A percentile compares a stretch with the other conserved stretches of the same genome.
phyloP scores from a whole-genome alignment of 1,139 yeast species.

The Suhomyces ambrosiae region DNA sequence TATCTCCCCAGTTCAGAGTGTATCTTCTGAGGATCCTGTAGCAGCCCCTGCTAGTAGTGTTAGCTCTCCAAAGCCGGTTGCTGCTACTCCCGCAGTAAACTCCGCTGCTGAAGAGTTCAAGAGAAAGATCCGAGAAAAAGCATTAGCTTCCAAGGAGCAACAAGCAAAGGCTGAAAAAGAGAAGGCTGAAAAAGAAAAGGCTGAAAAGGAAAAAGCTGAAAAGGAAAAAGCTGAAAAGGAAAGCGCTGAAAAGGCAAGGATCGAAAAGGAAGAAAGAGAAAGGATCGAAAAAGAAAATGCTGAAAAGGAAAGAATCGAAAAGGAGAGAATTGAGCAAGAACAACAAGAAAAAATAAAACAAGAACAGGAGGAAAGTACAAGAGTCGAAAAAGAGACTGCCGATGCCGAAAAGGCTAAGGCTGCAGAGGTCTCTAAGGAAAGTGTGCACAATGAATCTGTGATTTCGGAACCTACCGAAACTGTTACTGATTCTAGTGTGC shows the following conservation, averaged over 20 bases:
- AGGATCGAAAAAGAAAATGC: conserved; percentile 24
- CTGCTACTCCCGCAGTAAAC: conserved; percentile 16
- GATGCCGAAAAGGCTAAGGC: too few species aligned
- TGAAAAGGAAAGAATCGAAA: conserved; percentile 16
- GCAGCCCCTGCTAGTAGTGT: conserved; percentile 19
- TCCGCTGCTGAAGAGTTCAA: conserved; percentile 28
- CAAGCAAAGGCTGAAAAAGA: conserved; percentile 12
- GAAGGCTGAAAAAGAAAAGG: conserved; percentile 14
- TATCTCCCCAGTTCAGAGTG: conserved; percentile 18
- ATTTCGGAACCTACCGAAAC: conserved; percentile 4
- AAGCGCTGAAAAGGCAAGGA: conserved; percentile 7
- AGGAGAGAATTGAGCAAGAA: conserved; percentile 8
- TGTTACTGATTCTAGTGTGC: conserved; percentile 9
- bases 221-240: conserved; percentile 12
- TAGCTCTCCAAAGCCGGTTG: conserved; percentile 18
- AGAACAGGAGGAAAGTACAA: conserved; percentile 4
- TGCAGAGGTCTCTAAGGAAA: conserved; percentile 5
- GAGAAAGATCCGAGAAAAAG: conserved; percentile 26
- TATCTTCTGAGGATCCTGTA: conserved; percentile 13
- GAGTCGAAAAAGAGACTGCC: too few species aligned
- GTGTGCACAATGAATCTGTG: conserved; percentile 9
- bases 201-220: conserved; percentile 25
- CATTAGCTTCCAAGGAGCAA: conserved; percentile 21
- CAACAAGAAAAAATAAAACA: conserved; percentile 13
- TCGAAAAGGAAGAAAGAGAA: conserved; percentile 22